Evolutionary conservation across 2,329 filamentous ascomycete species (phyloP).

Genomic region (Pseudogymnoascus sp.): DNA sequence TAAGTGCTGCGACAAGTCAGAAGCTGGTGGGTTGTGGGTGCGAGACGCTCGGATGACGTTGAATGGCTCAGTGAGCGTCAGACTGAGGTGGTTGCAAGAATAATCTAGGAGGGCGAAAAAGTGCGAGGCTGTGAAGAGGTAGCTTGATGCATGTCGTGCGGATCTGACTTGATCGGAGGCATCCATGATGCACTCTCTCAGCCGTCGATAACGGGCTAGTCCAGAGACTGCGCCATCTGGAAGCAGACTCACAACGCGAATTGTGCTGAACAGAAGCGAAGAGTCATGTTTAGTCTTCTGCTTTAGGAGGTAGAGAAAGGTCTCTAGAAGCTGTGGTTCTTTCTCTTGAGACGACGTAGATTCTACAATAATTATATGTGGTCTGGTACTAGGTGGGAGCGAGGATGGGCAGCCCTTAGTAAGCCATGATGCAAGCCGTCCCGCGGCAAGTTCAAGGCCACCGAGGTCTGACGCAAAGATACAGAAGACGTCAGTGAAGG

Average conservation of each 20-base stretch:
- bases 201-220: constrained; percentile 15
- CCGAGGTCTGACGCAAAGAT: constrained; percentile 25
- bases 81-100: constrained; percentile 17
- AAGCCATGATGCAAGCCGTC: constrained; percentile 19
- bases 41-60: constrained; percentile 22
- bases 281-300: constrained; percentile 21
- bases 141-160: constrained; percentile 14
- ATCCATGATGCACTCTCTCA: constrained; percentile 22
- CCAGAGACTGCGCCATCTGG: constrained; percentile 13
- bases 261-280: constrained; percentile 18
- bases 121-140: constrained; percentile 21
- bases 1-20: constrained; percentile 20
- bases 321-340: constrained; percentile 19
- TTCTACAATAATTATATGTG: constrained; percentile 24
- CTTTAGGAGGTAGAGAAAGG: constrained; percentile 22
- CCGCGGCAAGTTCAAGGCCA: constrained; percentile 20
- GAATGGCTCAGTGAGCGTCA: constrained; percentile 16
- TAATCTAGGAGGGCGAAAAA: constrained; percentile 20
- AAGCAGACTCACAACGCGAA: constrained; percentile 23
- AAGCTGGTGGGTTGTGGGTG: constrained; percentile 19
- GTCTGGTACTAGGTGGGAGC: constrained; percentile 18
- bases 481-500: constrained; percentile 25
- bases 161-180: constrained; percentile 18
- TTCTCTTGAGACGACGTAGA: constrained; percentile 15
- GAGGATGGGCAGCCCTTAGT: constrained; percentile 16